A percentile compares a stretch with the other conserved stretches of the same genome.
These are phyloP conservation scores for Erodium moschatum DNA, from an alignment of 441 rosid genomes.

Conservation along the genomic window DNA sequence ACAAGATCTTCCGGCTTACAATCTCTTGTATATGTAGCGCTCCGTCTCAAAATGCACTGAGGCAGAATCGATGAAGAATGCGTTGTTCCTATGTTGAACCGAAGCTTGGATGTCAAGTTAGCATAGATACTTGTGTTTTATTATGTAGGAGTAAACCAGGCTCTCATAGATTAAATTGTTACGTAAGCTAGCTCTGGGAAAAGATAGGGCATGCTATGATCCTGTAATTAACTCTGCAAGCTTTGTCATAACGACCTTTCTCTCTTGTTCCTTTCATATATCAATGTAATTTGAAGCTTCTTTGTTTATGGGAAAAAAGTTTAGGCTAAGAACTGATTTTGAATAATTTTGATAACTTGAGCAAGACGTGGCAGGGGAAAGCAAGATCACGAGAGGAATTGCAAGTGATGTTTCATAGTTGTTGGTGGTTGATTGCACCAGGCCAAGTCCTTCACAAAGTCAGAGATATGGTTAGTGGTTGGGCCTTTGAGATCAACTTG, in stretches of 20 bases:
- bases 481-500: constrained; percentile 1
- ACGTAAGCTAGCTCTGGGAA: not conserved
- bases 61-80: not conserved
- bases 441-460: not conserved
- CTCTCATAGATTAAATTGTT: not conserved
- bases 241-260: no score
- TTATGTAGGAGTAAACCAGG: not conserved
- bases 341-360: no score
- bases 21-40: constrained; percentile 52
- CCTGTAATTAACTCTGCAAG: no score
- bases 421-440: not conserved
- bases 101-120: not conserved
- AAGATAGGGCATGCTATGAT: no score
- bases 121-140: not conserved
- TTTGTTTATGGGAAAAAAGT: no score
- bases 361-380: not conserved
- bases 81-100: not conserved
- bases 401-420: not conserved
- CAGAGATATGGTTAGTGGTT: constrained; percentile 4
- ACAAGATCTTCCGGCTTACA: constrained; percentile 76
- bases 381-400: not conserved
- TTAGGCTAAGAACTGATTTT: no score
- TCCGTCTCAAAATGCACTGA: no score
- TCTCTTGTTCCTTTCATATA: no score
- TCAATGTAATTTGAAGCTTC: no score